These are phyloP conservation scores for Tolypocladium ophioglossoides DNA, from an alignment of 2,329 filamentous ascomycete species.

Conservation along the genomic window DNA sequence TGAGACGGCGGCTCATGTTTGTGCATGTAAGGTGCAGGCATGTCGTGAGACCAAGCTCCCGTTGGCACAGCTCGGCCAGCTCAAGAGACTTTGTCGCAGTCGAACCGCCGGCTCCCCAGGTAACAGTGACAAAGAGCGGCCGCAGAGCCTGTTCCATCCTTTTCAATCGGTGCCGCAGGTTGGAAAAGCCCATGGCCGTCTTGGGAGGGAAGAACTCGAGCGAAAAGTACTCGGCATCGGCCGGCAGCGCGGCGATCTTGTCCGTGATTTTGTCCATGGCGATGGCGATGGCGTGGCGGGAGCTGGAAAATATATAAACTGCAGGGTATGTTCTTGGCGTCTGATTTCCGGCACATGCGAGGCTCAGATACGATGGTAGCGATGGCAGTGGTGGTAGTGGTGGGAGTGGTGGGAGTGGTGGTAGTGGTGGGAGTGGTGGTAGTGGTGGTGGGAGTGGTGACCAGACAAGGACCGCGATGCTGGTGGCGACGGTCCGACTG, in stretches of 20 bases:
- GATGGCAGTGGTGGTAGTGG: too few species aligned
- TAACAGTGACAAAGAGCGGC: slow-evolving; percentile 92
- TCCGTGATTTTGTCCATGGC: slow-evolving; percentile 81
- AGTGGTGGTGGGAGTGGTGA: background rate
- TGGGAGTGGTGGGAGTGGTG: background rate
- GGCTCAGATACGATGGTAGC: background rate
- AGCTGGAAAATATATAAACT: background rate
- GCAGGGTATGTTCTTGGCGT: background rate
- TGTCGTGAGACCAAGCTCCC: slow-evolving; percentile 83
- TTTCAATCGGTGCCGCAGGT: slow-evolving; percentile 83
- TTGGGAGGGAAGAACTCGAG: slow-evolving; percentile 99
- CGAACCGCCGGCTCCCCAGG: slow-evolving; percentile 92
- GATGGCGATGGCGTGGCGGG: background rate
- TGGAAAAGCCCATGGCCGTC: slow-evolving; percentile 89
- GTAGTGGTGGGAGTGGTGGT: background rate
- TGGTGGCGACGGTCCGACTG: background rate
- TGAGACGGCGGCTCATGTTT: slow-evolving; percentile 80
- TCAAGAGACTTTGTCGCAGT: slow-evolving; percentile 87
- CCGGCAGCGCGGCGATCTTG: slow-evolving; percentile 84
- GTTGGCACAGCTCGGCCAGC: slow-evolving; percentile 88
- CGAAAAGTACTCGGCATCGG: slow-evolving; percentile 78
- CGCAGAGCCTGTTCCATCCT: slow-evolving; percentile 89
- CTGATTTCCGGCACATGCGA: background rate
- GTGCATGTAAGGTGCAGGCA: slow-evolving; percentile 96
- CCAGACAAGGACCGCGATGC: background rate